Evolutionary conservation across 805 yeast species (phyloP), one percentile per base, ranked within the genome.

Genomic region (Yarrowia sp.): DNA sequence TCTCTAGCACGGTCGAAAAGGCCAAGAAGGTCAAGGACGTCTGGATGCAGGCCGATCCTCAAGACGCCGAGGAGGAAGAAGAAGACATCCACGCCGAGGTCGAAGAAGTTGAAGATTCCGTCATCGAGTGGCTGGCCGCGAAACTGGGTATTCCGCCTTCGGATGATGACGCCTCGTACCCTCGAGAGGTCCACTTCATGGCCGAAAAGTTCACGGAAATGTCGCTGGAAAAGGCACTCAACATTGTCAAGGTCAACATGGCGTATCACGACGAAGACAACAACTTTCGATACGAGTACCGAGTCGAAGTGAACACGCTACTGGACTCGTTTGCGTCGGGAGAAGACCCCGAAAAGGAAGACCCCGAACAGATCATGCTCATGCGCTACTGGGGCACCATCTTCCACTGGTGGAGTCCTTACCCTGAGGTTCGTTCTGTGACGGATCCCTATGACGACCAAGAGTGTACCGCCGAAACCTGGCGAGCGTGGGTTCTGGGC

Each of bases 401-500:
- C 44, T 69, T 82, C 85, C n/a, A n/a, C n/a, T n/a, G n/a, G n/a
- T n/a, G n/a, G n/a, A n/a, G n/a, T n/a, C n/a, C n/a, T n/a, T n/a
- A n/a, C n/a, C n/a, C n/a, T n/a, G n/a, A n/a, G n/a, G n/a, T n/a
- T n/a, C n/a, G n/a, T n/a, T n/a, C n/a, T 11, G 82, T 84, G 32
- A 78, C 82, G 14, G 70, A 68, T 35, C 70, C 70, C 16, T 64
- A 30, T 54, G 87, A 85, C 69, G 86, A 84, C 65, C 81, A 81
- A 0, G 65, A 67, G 7, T 70, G 77, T 26, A 80, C 81, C 4
- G 76, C 75, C 48, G 85, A 84, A 65, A 83, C 86, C 7, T 70
- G 82, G 66, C 76, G 89, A 51, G 84, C 81, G 3, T 85, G 83
- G 72, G 72, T 80, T 11, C 71, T 85, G 41, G 83, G 83, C 2